phyloP scores from a whole-genome alignment of 495 filamentous ascomycete species.

The Penicillium simplicissimum region DNA sequence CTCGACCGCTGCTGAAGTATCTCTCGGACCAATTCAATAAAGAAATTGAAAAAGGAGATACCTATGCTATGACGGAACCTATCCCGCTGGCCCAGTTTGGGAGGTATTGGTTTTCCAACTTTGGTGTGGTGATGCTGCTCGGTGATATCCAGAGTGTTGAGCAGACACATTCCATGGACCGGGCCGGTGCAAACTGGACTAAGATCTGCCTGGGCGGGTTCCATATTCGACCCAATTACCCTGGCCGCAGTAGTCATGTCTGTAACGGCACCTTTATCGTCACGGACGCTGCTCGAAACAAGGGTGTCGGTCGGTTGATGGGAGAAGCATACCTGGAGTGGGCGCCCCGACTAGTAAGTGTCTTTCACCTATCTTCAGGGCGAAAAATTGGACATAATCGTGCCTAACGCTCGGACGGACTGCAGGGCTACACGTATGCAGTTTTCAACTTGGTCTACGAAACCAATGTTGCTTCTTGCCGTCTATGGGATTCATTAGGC shows the following conservation, averaged over 20 bases:
- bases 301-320: constrained; percentile 89
- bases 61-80: constrained; percentile 87
- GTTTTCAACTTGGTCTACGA: constrained; percentile 99
- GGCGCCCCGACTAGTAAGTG: constrained; percentile 79
- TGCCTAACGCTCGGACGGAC: neutral
- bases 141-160: constrained; percentile 71
- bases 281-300: constrained; percentile 84
- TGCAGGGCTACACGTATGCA: constrained; percentile 85
- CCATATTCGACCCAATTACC: constrained; percentile 97
- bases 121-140: constrained; percentile 89
- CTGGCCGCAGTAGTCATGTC: constrained; percentile 91
- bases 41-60: constrained; percentile 95
- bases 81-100: constrained; percentile 76
- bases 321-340: constrained; percentile 93
- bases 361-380: neutral
- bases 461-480: constrained; percentile 91
- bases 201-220: constrained; percentile 89
- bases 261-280: constrained; percentile 96
- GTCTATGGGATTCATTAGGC: constrained; percentile 96
- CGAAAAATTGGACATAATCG: neutral
- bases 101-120: constrained; percentile 94
- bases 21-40: constrained; percentile 85
- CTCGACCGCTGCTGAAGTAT: constrained; percentile 72
- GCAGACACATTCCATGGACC: constrained; percentile 56
- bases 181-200: constrained; percentile 71